Conservation (phyloP, 2,329 filamentous ascomycete species). For the Ophiostoma montium region DNA sequence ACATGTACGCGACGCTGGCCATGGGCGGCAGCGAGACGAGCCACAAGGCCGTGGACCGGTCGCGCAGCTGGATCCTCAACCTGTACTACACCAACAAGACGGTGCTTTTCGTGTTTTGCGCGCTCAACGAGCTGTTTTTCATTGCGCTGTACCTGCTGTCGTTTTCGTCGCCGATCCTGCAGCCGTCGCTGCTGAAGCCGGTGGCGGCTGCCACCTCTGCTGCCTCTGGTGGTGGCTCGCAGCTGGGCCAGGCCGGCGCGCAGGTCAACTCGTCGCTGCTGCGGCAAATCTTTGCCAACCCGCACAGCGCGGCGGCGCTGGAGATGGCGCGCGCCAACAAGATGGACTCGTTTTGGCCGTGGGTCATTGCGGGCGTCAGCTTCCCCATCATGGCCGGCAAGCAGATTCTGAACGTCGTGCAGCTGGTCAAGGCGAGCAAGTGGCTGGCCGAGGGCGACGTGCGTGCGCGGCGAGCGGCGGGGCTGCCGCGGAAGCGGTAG, state of each 20-base stretch:
- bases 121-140: slow-evolving; percentile 91
- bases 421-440: slow-evolving; percentile 82
- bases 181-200: slow-evolving; percentile 63
- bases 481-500: slow-evolving; percentile 34
- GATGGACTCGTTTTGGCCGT: slow-evolving; percentile 47
- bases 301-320: slow-evolving; percentile 82
- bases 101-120: slow-evolving; percentile 83
- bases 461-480: slow-evolving; percentile 42
- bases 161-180: slow-evolving; percentile 82
- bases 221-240: too few species aligned
- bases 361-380: slow-evolving; percentile 69
- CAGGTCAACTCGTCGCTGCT: slow-evolving; percentile 58
- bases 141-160: slow-evolving; percentile 95
- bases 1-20: slow-evolving; percentile 91
- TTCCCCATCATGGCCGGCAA: slow-evolving; percentile 82
- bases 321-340: slow-evolving; percentile 92
- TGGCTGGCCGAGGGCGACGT: slow-evolving; percentile 90
- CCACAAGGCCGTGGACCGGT: slow-evolving; percentile 90
- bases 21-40: slow-evolving; percentile 69
- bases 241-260: slow-evolving; percentile 46
- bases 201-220: slow-evolving; percentile 33
- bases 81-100: slow-evolving; percentile 96
- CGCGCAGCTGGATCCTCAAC: slow-evolving; percentile 77
- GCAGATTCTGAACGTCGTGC: slow-evolving; percentile 86
- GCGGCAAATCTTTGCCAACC: slow-evolving; percentile 67